Evolutionary conservation across 2,329 filamentous ascomycete genomes (phyloP).

Genomic region (Aspergillus alliaceus): DNA sequence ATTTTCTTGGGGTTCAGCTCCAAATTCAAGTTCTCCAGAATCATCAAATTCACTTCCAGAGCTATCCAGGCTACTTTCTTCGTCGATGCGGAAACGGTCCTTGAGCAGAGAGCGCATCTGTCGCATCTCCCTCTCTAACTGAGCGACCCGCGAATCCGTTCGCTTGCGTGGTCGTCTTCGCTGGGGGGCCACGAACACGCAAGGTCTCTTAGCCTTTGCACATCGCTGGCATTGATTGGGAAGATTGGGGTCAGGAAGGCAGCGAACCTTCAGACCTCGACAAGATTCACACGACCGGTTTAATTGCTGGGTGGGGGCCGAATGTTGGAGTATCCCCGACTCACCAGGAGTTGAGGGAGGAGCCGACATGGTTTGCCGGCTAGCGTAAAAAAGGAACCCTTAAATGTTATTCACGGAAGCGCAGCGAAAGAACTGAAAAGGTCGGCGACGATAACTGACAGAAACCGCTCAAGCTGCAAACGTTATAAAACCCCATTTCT

Average conservation of each 20-base stretch:
- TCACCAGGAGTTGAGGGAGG: conserved; percentile 22
- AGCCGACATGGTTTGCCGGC: conserved; percentile 25
- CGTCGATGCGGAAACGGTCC: conserved; percentile 27
- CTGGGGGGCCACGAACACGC: conserved; percentile 38
- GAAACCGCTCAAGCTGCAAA: conserved; percentile 1
- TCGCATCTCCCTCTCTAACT: conserved; percentile 39
- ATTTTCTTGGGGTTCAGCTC: conserved; percentile 19
- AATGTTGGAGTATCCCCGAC: conserved; percentile 16
- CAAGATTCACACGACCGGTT: conserved; percentile 41
- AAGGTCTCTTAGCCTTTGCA: conserved; percentile 33
- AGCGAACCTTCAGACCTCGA: conserved; percentile 37
- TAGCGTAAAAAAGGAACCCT: not conserved
- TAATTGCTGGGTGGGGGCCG: conserved; percentile 27
- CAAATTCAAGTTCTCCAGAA: conserved; percentile 23
- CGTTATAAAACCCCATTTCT: not conserved
- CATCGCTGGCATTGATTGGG: conserved; percentile 39
- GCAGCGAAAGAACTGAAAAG: not conserved
- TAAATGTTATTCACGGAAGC: not conserved
- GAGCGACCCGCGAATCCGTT: conserved; percentile 38
- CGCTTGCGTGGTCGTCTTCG: conserved; percentile 37
- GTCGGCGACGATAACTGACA: not conserved
- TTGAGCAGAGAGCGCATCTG: conserved; percentile 38
- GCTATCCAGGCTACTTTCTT: conserved; percentile 30
- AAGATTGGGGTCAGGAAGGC: conserved; percentile 30
- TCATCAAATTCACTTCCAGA: conserved; percentile 26